Evolutionary conservation across 345 rosid genomes (phyloP), one percentile per base, ranked within the genome.

Genomic region (Eucalyptus polybractea): DNA sequence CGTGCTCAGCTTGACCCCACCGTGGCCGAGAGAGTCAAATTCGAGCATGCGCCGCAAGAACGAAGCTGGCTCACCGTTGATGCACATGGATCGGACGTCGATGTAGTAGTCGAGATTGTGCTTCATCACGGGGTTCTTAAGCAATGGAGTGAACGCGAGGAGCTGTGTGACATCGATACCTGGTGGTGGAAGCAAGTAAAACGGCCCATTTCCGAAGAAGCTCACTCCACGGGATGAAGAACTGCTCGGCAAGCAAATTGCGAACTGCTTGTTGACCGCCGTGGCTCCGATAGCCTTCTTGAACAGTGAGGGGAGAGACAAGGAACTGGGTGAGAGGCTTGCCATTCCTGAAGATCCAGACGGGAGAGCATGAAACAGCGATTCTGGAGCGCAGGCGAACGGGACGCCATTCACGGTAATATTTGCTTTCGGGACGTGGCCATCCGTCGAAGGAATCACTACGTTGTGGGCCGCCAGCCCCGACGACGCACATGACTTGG

Each of bases 1-100:
- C 25, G 89, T 91, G 91, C 94, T 93, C 6, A 92, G 86, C 67
- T 89, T 87, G 81, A 90, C 90, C 49, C 94, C 93, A 24, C 94
- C 93, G 49, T 90, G 90, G 58, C 91, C 91, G 3, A 87, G 88
- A 10, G 87, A 45, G 89, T 91, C 87, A 9, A 93, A 92, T 87
- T 10, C 86, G 80, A 91, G 91, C 69, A 65, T 86, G 27, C 88
- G 88, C 29, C 27, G 22, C 6, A 58, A 33, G 87, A 93, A 88
- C 86, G 50, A 69, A 67, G 89, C 76, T 7, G 4, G 21, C 88
- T 76, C 14, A 5, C 89, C 76, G 31, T 90, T 90, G 58, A 93
- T 50, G 62, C 80, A 86, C 22, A 93, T 90, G 89, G 51, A 89
- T 87, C 89, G 86, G 91, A 93, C 90, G 29, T 88, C 65, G 76